phyloP scores from a whole-genome alignment of 306 rosid species.

The Trichosanthes cucumerina region DNA sequence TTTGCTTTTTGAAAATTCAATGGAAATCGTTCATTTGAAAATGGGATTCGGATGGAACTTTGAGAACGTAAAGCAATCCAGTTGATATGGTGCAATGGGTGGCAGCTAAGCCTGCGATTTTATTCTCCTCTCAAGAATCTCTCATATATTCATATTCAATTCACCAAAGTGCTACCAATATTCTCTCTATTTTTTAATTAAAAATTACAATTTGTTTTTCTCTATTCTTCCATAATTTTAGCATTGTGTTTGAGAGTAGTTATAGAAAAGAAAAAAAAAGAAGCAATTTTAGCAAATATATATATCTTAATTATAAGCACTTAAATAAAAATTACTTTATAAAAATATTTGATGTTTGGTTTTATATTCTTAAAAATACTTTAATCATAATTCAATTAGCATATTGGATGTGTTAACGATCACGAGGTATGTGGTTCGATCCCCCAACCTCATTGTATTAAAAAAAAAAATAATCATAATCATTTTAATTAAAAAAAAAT shows the following conservation, averaged over 20 bases:
- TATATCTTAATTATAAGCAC: no score
- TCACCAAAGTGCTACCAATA: not conserved
- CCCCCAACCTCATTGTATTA: no score
- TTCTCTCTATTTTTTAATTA: not conserved
- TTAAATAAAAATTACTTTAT: no score
- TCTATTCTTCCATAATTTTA: not conserved
- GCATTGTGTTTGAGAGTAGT: not conserved
- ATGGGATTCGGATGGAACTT: not conserved
- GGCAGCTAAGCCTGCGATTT: not conserved
- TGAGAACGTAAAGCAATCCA: not conserved
- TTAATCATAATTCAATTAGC: not conserved
- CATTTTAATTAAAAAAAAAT: not conserved
- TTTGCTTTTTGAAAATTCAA: not conserved
- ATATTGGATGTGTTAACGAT: no score
- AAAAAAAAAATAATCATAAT: not conserved
- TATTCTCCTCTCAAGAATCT: slow-evolving; percentile 4
- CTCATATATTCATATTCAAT: not conserved
- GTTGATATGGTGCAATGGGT: not conserved
- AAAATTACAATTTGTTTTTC: not conserved
- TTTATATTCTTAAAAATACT: not conserved
- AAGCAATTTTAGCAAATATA: no score
- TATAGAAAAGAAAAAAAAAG: no score
- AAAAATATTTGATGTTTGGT: not conserved
- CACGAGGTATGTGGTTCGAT: no score
- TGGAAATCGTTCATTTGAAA: not conserved